phyloP scores from a whole-genome alignment of 2,329 filamentous ascomycete species.

The Rachicladosporium sp. region DNA sequence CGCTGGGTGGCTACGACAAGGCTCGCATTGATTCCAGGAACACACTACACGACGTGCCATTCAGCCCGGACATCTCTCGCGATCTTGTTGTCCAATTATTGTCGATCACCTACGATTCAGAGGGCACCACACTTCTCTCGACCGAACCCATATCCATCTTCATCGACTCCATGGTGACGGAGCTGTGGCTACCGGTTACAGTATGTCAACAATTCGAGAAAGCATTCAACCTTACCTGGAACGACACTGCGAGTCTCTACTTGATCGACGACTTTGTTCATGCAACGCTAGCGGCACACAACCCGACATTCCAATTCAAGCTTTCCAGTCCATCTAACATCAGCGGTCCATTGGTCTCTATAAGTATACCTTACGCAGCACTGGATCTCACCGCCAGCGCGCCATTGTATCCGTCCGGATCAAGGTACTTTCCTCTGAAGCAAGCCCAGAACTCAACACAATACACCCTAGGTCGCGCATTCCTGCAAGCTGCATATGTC shows the following conservation, averaged over 20 bases:
- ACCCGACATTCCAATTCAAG: constrained; percentile 27
- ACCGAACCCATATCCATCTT: constrained; percentile 13
- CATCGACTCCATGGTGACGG: constrained; percentile 29
- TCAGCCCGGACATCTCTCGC: constrained; percentile 15
- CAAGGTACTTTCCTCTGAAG: constrained; percentile 17
- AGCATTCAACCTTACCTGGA: constrained; percentile 29
- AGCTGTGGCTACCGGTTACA: constrained; percentile 27
- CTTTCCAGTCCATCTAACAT: constrained; percentile 6
- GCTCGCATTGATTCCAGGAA: too few species aligned
- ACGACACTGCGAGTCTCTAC: constrained; percentile 26
- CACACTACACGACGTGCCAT: constrained; percentile 10
- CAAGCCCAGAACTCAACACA: constrained; percentile 14
- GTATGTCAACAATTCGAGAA: constrained; percentile 29
- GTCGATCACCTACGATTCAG: constrained; percentile 13
- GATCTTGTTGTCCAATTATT: constrained; percentile 15
- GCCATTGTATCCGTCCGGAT: constrained; percentile 8
- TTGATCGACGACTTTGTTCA: constrained; percentile 28
- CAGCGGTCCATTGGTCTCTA: constrained; percentile 7
- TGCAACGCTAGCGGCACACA: constrained; percentile 17
- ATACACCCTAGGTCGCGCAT: constrained; percentile 16
- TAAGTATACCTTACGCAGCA: constrained; percentile 19
- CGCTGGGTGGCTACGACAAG: constrained; percentile 31
- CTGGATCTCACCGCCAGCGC: constrained; percentile 17
- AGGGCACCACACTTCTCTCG: constrained; percentile 14
- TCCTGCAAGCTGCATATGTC: constrained; percentile 21